phyloP scores from a whole-genome alignment of 306 rosid species.

The Fagus crenata region DNA sequence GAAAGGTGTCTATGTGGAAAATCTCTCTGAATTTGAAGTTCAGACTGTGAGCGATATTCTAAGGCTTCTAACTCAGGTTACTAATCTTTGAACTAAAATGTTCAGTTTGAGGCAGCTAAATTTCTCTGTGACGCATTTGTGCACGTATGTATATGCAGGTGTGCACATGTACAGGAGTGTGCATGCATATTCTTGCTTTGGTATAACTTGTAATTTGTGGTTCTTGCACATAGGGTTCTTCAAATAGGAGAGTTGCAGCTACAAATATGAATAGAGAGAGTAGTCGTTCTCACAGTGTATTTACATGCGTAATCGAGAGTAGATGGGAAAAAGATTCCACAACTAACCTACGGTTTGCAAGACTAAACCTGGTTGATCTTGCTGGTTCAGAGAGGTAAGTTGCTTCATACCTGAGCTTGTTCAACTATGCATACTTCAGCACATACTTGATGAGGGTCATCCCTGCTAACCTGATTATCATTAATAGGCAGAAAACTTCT shows the following conservation, averaged over 20 bases:
- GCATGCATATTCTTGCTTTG: conserved; percentile 27
- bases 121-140: conserved; percentile 6
- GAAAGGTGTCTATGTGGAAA: conserved; percentile 93
- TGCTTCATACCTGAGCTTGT: conserved; percentile 23
- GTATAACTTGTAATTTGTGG: conserved; percentile 17
- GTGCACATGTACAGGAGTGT: conserved; percentile 1
- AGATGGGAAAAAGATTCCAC: conserved; percentile 91
- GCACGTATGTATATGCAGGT: background rate
- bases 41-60: conserved; percentile 74
- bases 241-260: conserved; percentile 96
- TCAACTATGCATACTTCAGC: conserved; percentile 7
- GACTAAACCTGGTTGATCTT: conserved; percentile 91
- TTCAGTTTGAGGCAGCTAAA: conserved; percentile 24
- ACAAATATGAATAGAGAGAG: conserved; percentile 99
- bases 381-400: conserved; percentile 96
- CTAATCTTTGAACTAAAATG: conserved; percentile 10
- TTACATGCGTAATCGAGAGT: conserved; percentile 97
- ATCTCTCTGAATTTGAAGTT: conserved; percentile 89
- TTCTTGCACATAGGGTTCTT: conserved; percentile 69
- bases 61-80: conserved; percentile 80
- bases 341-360: conserved; percentile 85
- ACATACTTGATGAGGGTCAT: conserved; percentile 8
- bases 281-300: conserved; percentile 96
- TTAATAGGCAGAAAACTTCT: conserved; percentile 90
- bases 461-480: conserved; percentile 26